Base-by-base conservation (phyloP, 164 flowering plant genomes). In the Sedum album region DNA sequence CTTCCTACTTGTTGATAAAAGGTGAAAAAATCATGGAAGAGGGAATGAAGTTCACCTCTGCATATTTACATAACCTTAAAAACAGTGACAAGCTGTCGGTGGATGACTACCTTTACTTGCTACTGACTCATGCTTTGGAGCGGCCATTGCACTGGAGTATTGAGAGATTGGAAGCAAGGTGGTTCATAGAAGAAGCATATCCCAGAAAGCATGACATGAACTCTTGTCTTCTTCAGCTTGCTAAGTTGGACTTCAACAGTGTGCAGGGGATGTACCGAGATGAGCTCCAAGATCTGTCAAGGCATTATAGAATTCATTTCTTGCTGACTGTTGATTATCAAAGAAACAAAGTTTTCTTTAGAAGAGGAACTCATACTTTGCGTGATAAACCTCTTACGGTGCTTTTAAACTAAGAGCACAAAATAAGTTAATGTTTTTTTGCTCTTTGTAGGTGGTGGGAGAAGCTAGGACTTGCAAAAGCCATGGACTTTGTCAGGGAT, bases 101-200 rank as follows among this genome's bases (percentile, higher is more conserved):
- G 2, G 30, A 60, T 28, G 14, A 60, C 38, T 28, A 49, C 64
- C 33, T 69, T 26, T 48, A 55, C 2, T 38, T 23, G 14, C n/a
- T 36, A 42, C 72, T 73, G 20, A 67, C 28, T 20, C 79, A 76
- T 73, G 79, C 83, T 31, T 46, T 81, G 73, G 81, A 81, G 72
- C 49, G 72, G 35, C 81, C 83, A 2, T 35, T 76, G 2, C 80
- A 78, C 53, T 76, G 80, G 81, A 72, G 79, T 65, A 65, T 66
- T 68, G 60, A 4, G 53, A 74, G 81, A 15, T 20, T 73, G 41
- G 78, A 81, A 35, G 68, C 81, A 8, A 78, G 72, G 23, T 78
- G 83, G 83, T 78, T 78, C 74, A 76, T 81, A 23, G 74, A 81
- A 23, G 74, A 81, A 5, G 26, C 66, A 6, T 78, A 81, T 20